Base-by-base conservation (phyloP, 768 basidiomycete species). In the Phlebiopsis gigantea region DNA sequence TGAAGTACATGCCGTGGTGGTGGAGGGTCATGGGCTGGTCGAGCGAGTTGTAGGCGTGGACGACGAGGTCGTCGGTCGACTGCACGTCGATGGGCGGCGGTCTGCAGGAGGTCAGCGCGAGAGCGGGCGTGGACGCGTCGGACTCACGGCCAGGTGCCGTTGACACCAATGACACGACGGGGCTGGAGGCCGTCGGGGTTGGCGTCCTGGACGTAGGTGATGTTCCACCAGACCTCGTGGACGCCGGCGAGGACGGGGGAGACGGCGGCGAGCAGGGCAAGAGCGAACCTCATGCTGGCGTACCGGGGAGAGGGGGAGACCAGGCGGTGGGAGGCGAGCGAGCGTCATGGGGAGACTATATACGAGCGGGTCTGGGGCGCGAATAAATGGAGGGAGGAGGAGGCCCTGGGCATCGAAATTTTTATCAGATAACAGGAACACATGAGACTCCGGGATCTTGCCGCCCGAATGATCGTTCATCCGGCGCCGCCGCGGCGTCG, bases 1-100 rank as follows among this genome's bases (percentile, higher is more conserved):
- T 95, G 78, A 97, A 93, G 73, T 84, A 93, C 87, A 96, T 91
- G 60, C 96, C 96, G 72, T 97, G 95, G 66, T 95, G 88, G 69
- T 98, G 96, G 15, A 98, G 73, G 0, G 86, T 79, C 0, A 88
- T 80, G 0, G 85, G 79, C 25, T 73, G 61, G 53, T 87, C 83
- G 55, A 95, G 70, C 2, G 79, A 80, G 70, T 95, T 93, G 26
- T 75, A 24, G 21, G 85, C 83, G 67, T 98, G 94, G 0, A 98
- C 77, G 25, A 88, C 64, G 28, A 97, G 75, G 0, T 81, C 80
- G 69, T 98, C 93, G 19, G 77, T 78, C 5, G 82, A 79, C 59
- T 77, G 79, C 10, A 93, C 81, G 24, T 85, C 80, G 57, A 97
- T 74, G 0, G 91, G 85, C 0, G 95, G 95, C 1, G 91, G 93